A percentile compares a stretch with the other conserved stretches of the same genome.
These are phyloP conservation scores for Coprinopsis cinerea DNA, from an alignment of 768 basidiomycete genomes.

Conservation along the genomic window DNA sequence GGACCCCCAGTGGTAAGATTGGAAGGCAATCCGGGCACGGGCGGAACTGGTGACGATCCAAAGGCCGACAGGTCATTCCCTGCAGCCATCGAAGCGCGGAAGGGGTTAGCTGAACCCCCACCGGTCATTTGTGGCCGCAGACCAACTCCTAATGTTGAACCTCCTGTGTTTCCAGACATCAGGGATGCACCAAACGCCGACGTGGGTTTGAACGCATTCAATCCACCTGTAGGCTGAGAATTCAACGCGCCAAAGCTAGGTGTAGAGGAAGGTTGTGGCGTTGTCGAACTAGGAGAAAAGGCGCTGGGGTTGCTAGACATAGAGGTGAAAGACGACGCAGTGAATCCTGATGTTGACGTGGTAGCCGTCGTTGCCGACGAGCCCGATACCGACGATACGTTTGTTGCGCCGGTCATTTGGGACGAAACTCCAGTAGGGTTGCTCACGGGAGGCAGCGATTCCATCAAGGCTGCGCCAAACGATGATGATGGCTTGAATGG, in stretches of 20 bases:
- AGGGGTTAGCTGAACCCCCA: constrained; percentile 57
- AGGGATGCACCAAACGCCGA: constrained; percentile 25
- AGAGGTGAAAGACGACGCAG: neutral
- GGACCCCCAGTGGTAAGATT: neutral
- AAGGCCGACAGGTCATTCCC: neutral
- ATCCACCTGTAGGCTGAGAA: constrained; percentile 37
- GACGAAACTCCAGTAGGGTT: constrained; percentile 46
- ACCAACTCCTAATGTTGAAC: constrained; percentile 34
- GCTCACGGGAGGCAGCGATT: constrained; percentile 69
- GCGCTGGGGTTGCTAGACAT: constrained; percentile 16
- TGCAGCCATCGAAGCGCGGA: constrained; percentile 52
- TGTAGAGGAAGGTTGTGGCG: neutral
- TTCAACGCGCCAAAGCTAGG: constrained; percentile 22
- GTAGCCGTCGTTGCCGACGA: too few species aligned
- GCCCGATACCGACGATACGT: neutral
- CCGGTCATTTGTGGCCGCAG: constrained; percentile 62
- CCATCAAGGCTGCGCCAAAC: constrained; percentile 72
- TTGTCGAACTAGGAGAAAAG: constrained; percentile 4
- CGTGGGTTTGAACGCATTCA: constrained; percentile 20
- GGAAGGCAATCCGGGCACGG: neutral
- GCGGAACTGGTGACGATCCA: neutral
- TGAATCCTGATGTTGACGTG: neutral
- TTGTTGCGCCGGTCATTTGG: constrained; percentile 14
- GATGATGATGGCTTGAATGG: constrained; percentile 79
- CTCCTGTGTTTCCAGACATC: neutral